Conservation (phyloP, 31 red algal genomes). For the Porphyra umbilicalis region DNA sequence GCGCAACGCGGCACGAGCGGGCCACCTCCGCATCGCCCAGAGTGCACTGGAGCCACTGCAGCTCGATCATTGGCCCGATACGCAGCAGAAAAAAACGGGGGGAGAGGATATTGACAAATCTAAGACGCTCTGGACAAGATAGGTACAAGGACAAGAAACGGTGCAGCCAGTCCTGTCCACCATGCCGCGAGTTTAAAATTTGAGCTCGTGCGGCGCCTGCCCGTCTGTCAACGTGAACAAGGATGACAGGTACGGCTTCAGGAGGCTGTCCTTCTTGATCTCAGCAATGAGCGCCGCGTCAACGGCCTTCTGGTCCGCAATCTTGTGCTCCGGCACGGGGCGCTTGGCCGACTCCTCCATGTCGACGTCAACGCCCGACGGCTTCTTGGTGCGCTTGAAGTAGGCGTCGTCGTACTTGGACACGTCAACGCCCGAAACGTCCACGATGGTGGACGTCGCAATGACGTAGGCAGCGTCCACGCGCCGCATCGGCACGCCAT, state of each 20-base stretch:
- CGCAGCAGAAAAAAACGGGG: no score
- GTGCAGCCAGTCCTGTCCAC: conserved; percentile 8
- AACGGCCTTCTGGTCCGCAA: conserved; percentile 59
- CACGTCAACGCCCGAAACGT: conserved; percentile 46
- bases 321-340: conserved; percentile 31
- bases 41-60: no score
- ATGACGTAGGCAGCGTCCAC: conserved; percentile 86
- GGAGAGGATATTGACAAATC: background rate
- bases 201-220: conserved; percentile 75
- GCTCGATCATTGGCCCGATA: no score
- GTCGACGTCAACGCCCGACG: conserved; percentile 13
- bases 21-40: no score
- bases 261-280: conserved; percentile 43
- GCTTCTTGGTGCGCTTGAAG: conserved; percentile 62
- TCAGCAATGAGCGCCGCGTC: conserved; percentile 48
- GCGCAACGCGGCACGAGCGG: no score
- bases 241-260: conserved; percentile 57
- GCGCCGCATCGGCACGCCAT: conserved; percentile 74
- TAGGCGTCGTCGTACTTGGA: conserved; percentile 69
- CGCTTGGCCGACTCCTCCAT: conserved; percentile 24
- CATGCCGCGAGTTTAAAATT: conserved; percentile 44
- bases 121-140: background rate
- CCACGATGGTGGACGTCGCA: conserved; percentile 62
- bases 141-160: conserved; percentile 18
- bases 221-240: conserved; percentile 69